phyloP scores from a whole-genome alignment of 441 rosid species.

The Flueggea neowawraea region DNA sequence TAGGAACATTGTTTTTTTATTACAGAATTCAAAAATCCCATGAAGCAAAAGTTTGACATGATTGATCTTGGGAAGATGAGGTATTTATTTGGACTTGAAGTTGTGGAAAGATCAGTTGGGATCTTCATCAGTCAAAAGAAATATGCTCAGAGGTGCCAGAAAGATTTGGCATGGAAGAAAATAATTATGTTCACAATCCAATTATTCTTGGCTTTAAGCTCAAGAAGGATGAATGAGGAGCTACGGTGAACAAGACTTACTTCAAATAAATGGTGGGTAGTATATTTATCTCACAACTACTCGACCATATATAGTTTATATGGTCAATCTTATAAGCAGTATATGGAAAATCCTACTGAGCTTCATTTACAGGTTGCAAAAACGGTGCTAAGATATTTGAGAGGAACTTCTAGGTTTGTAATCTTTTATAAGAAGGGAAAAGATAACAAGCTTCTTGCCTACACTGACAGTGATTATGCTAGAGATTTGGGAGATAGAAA shows the following conservation, averaged over 20 bases:
- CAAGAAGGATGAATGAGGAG: not conserved
- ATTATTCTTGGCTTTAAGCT: not conserved
- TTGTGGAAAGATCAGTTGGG: not conserved
- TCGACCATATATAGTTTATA: not conserved
- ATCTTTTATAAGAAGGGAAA: too few relatives aligned
- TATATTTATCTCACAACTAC: conserved; percentile 2
- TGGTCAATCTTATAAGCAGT: conserved; percentile 2
- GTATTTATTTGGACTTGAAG: too few relatives aligned
- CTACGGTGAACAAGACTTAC: not conserved
- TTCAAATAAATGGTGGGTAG: not conserved
- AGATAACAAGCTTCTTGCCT: not conserved
- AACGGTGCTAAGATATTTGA: too few relatives aligned
- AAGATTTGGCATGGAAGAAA: not conserved
- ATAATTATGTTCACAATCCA: not conserved
- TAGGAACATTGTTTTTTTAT: too few relatives aligned
- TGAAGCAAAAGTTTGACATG: too few relatives aligned
- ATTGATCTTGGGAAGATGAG: too few relatives aligned
- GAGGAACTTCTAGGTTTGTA: too few relatives aligned
- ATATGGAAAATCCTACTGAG: too few relatives aligned
- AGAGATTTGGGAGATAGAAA: not conserved
- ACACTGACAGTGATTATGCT: not conserved
- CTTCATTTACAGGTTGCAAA: too few relatives aligned
- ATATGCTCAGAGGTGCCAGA: conserved; percentile 5
- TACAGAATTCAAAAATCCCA: too few relatives aligned
- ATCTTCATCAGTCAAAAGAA: conserved; percentile 6